phyloP scores from a whole-genome alignment of 2,329 filamentous ascomycete genomes.

The Pseudogymnoascus sp. region DNA sequence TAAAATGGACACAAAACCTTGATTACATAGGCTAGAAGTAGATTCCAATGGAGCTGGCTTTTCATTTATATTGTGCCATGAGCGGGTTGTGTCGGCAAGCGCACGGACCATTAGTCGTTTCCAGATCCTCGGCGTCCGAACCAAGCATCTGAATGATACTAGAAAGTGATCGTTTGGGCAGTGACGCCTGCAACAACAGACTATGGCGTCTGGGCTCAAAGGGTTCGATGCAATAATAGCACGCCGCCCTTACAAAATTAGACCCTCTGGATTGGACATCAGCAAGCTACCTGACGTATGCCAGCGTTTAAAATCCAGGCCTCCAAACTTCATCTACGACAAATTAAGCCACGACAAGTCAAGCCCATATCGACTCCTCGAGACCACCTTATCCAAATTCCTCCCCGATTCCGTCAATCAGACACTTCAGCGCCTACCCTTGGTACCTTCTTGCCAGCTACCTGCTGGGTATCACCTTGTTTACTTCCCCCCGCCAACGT shows the following conservation, averaged over 20 bases:
- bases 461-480: conserved; percentile 65
- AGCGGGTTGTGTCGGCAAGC: background rate
- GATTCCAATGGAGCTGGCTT: background rate
- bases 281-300: background rate
- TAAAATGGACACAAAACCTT: background rate
- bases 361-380: background rate
- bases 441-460: background rate
- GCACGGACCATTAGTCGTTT: background rate
- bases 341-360: background rate
- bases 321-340: conserved; percentile 19
- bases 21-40: background rate
- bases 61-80: background rate
- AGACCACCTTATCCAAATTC: background rate
- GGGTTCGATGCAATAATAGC: background rate
- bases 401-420: background rate
- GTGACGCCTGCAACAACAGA: background rate
- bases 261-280: too few species aligned
- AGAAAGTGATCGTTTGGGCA: background rate
- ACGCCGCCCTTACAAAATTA: too few species aligned
- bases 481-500: conserved; percentile 70
- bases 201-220: background rate
- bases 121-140: background rate
- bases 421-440: background rate
- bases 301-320: conserved; percentile 13
- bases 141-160: background rate